A percentile compares a stretch with the other conserved stretches of the same genome.
These are phyloP conservation scores for Chlorella sp. DNA, from an alignment of 139 green algal genomes.

Conservation along the genomic window DNA sequence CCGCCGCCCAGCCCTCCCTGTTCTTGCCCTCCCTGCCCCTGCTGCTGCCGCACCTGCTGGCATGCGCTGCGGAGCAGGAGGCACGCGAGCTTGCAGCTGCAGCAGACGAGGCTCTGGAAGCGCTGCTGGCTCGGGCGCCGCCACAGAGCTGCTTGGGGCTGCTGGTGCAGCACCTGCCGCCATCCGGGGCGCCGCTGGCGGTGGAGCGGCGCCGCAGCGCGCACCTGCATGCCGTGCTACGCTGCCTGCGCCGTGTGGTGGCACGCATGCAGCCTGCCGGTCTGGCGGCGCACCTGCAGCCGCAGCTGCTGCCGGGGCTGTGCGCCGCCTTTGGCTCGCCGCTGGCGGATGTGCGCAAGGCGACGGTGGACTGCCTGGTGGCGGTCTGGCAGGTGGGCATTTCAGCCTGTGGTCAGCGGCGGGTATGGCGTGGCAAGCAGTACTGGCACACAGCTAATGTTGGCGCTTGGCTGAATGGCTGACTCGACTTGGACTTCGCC, in stretches of 20 bases:
- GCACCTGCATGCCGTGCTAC: slow-evolving; percentile 34
- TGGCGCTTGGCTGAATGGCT: background rate
- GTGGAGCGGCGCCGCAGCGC: background rate
- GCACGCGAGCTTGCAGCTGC: slow-evolving; percentile 49
- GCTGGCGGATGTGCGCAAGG: slow-evolving; percentile 73
- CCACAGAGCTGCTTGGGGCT: slow-evolving; percentile 38
- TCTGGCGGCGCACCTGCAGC: slow-evolving; percentile 38
- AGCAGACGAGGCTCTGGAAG: slow-evolving; percentile 53
- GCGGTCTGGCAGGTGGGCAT: slow-evolving; percentile 55
- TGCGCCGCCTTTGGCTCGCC: slow-evolving; percentile 64
- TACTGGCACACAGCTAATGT: background rate
- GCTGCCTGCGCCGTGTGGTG: slow-evolving; percentile 31
- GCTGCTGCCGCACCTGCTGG: slow-evolving; percentile 49
- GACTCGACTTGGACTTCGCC: background rate
- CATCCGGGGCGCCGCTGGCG: background rate
- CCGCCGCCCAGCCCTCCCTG: slow-evolving; percentile 34
- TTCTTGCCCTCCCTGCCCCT: slow-evolving; percentile 49
- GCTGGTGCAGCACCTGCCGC: slow-evolving; percentile 48
- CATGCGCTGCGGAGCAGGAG: slow-evolving; percentile 36
- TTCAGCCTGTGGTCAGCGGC: no score
- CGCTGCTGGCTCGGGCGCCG: slow-evolving; percentile 40
- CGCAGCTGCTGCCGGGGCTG: slow-evolving; percentile 64
- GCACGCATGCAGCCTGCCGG: slow-evolving; percentile 33
- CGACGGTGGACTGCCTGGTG: slow-evolving; percentile 66
- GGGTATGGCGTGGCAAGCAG: background rate